Percentiles rank a stretch among this genome's conserved stretches.
Evolutionary conservation across 495 filamentous ascomycete species (phyloP).

Genomic region (Niebla homalea): DNA sequence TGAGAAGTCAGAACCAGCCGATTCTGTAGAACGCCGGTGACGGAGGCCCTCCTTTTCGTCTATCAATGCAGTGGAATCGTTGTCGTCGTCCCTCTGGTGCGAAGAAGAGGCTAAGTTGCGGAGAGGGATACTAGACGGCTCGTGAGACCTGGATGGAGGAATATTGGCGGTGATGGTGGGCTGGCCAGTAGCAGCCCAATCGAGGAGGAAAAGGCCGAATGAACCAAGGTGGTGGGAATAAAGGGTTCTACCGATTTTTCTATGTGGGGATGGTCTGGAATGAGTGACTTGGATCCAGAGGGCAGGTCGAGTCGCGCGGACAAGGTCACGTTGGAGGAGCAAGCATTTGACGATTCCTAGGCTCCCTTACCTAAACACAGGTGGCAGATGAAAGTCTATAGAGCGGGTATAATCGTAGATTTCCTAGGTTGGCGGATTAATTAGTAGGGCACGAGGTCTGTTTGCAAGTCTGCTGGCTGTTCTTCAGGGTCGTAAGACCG

Average conservation of each 20-base stretch:
- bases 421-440: too few relatives aligned
- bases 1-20: constrained; percentile 59
- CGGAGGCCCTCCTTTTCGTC: constrained; percentile 32
- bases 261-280: constrained; percentile 12
- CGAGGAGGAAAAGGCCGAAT: background rate
- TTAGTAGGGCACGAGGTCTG: too few relatives aligned
- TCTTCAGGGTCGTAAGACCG: too few relatives aligned
- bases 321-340: constrained; percentile 13
- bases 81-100: constrained; percentile 22
- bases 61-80: constrained; percentile 25
- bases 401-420: too few relatives aligned
- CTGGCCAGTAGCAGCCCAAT: constrained; percentile 32
- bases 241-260: constrained; percentile 4
- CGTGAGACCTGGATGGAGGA: constrained; percentile 35
- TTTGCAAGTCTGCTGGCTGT: too few relatives aligned
- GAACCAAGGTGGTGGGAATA: constrained; percentile 4
- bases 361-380: background rate
- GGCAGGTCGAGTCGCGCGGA: constrained; percentile 10
- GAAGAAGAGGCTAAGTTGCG: constrained; percentile 35
- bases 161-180: constrained; percentile 45
- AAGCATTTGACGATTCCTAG: constrained; percentile 11
- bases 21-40: constrained; percentile 40
- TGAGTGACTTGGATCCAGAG: constrained; percentile 9
- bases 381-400: too few relatives aligned
- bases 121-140: constrained; percentile 44